Conservation (phyloP, 1,284 basidiomycete genomes). For the Ustilago lituana region DNA sequence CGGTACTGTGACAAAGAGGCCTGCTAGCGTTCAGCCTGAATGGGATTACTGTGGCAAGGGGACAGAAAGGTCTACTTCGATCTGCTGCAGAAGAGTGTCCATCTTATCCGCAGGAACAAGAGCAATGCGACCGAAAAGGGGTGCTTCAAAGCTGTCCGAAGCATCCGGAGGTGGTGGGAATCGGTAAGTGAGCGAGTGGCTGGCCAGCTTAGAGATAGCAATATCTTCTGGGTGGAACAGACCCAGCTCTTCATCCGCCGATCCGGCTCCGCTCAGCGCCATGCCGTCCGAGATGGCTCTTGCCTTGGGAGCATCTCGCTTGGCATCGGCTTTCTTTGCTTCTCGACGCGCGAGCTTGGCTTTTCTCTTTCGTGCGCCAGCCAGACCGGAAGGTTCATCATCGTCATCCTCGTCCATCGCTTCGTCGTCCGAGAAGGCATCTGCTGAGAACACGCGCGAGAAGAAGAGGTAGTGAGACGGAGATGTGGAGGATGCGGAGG, state of each 20-base stretch:
- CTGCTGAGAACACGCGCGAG: constrained; percentile 61
- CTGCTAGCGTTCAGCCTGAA: too few species aligned
- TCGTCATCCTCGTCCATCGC: constrained; percentile 58
- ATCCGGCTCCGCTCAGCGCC: constrained; percentile 11
- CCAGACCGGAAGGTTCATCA: constrained; percentile 52
- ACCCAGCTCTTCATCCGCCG: constrained; percentile 50
- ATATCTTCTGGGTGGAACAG: constrained; percentile 65
- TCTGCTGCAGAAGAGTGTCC: constrained; percentile 32
- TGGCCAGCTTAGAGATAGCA: constrained; percentile 50
- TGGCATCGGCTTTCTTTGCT: constrained; percentile 47
- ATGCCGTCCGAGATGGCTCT: constrained; percentile 39
- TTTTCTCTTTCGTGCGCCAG: constrained; percentile 54
- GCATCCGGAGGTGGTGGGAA: constrained; percentile 63
- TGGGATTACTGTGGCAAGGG: constrained; percentile 19
- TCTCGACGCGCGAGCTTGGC: constrained; percentile 41
- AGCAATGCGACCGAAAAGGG: constrained; percentile 58
- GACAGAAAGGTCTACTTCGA: constrained; percentile 34
- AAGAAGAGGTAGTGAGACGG: constrained; percentile 61
- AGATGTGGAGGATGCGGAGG: constrained; percentile 12
- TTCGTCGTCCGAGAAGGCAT: constrained; percentile 61
- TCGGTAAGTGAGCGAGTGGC: constrained; percentile 58
- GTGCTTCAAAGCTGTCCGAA: constrained; percentile 60
- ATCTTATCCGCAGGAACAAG: constrained; percentile 53
- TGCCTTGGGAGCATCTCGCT: constrained; percentile 38
- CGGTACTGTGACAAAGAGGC: too few species aligned